phyloP scores from a whole-genome alignment of 306 rosid genomes.

The Cucumis hystrix region DNA sequence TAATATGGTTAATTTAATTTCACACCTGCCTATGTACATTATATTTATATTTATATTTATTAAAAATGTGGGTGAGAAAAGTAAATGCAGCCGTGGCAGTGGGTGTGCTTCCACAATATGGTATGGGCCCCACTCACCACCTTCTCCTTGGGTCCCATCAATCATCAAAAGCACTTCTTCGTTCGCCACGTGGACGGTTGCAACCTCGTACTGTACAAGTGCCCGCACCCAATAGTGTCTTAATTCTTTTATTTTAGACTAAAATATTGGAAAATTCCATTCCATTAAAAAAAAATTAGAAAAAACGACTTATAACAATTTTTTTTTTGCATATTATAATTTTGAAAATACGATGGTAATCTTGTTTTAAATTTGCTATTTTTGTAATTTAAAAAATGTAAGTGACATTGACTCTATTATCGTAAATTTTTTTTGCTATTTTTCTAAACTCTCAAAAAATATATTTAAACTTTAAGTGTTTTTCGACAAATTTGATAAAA shows the following conservation, averaged over 20 bases:
- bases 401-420: too few species aligned
- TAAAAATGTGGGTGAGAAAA: background rate
- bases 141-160: background rate
- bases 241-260: background rate
- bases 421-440: too few species aligned
- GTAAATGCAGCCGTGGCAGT: background rate
- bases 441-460: too few species aligned
- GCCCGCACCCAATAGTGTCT: background rate
- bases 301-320: too few species aligned
- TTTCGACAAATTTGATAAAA: too few species aligned
- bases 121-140: background rate
- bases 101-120: background rate
- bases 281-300: too few species aligned
- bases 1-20: background rate
- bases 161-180: background rate
- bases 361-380: too few species aligned
- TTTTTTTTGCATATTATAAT: too few species aligned
- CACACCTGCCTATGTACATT: constrained; percentile 1
- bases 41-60: background rate
- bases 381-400: too few species aligned
- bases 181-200: background rate
- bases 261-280: too few species aligned
- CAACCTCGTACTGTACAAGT: background rate
- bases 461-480: too few species aligned
- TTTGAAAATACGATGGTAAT: too few species aligned